phyloP scores from a whole-genome alignment of 116 monocot genomes.

The Cymodocea nodosa region DNA sequence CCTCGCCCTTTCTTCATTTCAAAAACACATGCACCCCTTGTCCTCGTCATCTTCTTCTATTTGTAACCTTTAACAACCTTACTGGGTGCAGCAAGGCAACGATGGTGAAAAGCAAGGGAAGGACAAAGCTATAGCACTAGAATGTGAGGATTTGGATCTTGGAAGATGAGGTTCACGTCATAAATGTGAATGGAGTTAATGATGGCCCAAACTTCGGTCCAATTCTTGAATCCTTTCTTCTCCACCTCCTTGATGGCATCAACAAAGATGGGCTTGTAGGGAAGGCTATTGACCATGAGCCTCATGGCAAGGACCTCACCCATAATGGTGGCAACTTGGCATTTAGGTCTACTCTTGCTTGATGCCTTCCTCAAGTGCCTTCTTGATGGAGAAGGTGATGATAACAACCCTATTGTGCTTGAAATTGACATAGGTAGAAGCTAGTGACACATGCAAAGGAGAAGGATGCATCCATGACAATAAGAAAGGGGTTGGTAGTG shows the following conservation, averaged over 20 bases:
- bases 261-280: constrained; percentile 51
- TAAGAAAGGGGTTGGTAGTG: too few relatives aligned
- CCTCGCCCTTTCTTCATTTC: too few relatives aligned
- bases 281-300: constrained; percentile 81
- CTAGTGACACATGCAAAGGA: too few relatives aligned
- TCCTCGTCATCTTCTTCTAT: too few relatives aligned
- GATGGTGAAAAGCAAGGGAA: too few relatives aligned
- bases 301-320: constrained; percentile 91
- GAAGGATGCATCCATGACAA: too few relatives aligned
- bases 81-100: too few relatives aligned
- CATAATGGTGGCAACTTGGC: constrained; percentile 72
- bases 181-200: constrained; percentile 42
- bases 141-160: constrained; percentile 16
- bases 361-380: constrained; percentile 47
- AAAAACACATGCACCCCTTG: too few relatives aligned
- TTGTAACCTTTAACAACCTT: too few relatives aligned
- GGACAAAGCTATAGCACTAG: too few relatives aligned
- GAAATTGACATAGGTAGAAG: too few relatives aligned
- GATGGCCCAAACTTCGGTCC: constrained; percentile 74
- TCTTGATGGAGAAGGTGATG: constrained; percentile 73
- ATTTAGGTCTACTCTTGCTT: constrained; percentile 60
- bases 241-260: constrained; percentile 71
- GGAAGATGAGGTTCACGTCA: constrained; percentile 56
- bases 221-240: constrained; percentile 88
- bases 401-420: constrained; percentile 40